Evolutionary conservation across 2,329 filamentous ascomycete species (phyloP).

Genomic region (Berkeleyomyces rouxiae): DNA sequence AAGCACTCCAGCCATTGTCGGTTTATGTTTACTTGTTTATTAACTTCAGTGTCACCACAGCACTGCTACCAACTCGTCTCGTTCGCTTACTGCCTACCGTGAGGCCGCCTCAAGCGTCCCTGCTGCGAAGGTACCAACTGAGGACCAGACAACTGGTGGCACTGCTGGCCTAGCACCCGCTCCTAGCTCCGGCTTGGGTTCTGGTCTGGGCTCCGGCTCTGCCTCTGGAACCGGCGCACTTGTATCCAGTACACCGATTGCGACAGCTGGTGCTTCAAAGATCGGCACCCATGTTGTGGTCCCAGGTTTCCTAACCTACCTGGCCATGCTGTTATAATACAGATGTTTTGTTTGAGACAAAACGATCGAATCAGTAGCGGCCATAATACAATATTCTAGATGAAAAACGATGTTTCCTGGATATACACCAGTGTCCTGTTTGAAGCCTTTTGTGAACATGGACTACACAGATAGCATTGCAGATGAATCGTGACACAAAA

Average conservation of each 20-base stretch:
- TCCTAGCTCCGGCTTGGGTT: background rate
- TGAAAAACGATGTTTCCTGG: background rate
- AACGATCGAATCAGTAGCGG: background rate
- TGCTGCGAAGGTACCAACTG: conserved; percentile 17
- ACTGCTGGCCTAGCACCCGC: conserved; percentile 9
- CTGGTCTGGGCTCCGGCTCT: background rate
- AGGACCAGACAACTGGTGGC: conserved; percentile 9
- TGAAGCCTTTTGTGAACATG: background rate
- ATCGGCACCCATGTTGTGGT: background rate
- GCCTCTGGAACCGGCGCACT: background rate
- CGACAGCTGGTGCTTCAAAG: conserved; percentile 9
- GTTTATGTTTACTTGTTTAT: background rate
- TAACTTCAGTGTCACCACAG: conserved; percentile 17
- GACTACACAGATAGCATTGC: background rate
- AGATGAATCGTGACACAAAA: background rate
- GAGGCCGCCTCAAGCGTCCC: conserved; percentile 22
- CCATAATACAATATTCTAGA: background rate
- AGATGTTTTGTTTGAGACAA: background rate
- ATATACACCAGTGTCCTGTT: too few relatives aligned
- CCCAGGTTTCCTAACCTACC: conserved; percentile 6
- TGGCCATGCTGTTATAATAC: conserved; percentile 8
- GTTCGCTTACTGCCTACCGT: conserved; percentile 35
- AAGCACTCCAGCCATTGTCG: conserved; percentile 20
- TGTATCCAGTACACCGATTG: conserved; percentile 1
- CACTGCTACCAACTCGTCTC: conserved; percentile 33